A percentile compares a stretch with the other conserved stretches of the same genome.
Conservation (phyloP, 352 stramenopile species). For the Peronospora belbahrii region DNA sequence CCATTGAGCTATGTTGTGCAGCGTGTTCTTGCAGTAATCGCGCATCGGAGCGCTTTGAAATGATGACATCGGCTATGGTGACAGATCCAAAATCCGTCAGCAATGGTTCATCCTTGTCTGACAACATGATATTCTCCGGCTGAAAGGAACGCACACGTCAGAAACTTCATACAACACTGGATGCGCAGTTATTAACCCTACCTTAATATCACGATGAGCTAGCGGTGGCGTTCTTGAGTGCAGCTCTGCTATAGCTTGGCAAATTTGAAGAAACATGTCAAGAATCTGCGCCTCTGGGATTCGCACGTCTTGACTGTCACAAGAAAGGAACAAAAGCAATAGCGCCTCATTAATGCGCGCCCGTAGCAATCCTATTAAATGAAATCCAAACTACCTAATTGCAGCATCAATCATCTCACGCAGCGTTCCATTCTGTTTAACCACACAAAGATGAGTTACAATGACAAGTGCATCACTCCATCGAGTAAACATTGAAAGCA, state of each 20-base stretch:
- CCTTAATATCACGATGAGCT: slow-evolving; percentile 85
- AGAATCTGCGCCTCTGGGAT: slow-evolving; percentile 67
- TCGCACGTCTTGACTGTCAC: slow-evolving; percentile 31
- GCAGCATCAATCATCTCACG: slow-evolving; percentile 76
- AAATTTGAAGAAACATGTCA: slow-evolving; percentile 80
- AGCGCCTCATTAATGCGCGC: too few species aligned
- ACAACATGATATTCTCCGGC: slow-evolving; percentile 85
- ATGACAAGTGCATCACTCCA: not conserved
- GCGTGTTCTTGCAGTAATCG: slow-evolving; percentile 79
- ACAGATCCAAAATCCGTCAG: slow-evolving; percentile 87
- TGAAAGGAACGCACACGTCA: slow-evolving; percentile 18
- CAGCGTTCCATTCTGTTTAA: slow-evolving; percentile 64
- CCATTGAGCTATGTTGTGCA: slow-evolving; percentile 80
- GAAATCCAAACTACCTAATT: slow-evolving; percentile 40
- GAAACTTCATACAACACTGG: not conserved
- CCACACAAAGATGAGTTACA: not conserved
- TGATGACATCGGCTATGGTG: slow-evolving; percentile 46
- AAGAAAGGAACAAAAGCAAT: not conserved
- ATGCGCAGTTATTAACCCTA: slow-evolving; percentile 5
- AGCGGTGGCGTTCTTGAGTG: slow-evolving; percentile 63
- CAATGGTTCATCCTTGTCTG: slow-evolving; percentile 65
- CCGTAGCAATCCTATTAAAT: too few species aligned
- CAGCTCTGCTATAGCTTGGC: slow-evolving; percentile 65
- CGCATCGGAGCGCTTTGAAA: slow-evolving; percentile 68
- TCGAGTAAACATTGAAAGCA: slow-evolving; percentile 5